Evolutionary conservation across 2,329 filamentous ascomycete genomes (phyloP).

Genomic region (Sporothrix phasma): DNA sequence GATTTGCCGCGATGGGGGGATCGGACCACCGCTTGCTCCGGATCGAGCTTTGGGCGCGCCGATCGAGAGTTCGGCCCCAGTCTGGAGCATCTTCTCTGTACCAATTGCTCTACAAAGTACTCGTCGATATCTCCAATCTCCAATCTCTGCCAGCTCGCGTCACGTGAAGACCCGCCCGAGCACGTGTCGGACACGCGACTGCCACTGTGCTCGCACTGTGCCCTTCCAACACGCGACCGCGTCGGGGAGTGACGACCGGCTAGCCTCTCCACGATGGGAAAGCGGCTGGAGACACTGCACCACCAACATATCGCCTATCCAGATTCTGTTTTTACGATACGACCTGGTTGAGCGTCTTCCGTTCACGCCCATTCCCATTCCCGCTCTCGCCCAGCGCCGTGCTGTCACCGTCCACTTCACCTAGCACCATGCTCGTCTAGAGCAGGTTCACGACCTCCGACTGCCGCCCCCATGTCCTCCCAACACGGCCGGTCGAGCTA

Average conservation of each 20-base stretch:
- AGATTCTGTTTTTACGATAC: not conserved
- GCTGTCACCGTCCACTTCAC: not conserved
- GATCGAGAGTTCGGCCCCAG: not conserved
- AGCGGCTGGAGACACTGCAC: not conserved
- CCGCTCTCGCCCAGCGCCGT: not conserved
- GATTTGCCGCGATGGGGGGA: not conserved
- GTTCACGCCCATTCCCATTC: not conserved
- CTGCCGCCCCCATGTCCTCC: slow-evolving; percentile 12
- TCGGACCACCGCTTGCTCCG: not conserved
- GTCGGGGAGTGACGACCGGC: slow-evolving; percentile 5
- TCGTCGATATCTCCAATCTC: no score
- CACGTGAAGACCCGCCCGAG: slow-evolving; percentile 5
- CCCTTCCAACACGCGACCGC: slow-evolving; percentile 11
- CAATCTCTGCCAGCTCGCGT: not conserved
- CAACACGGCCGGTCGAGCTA: slow-evolving; percentile 20
- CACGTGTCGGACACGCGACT: not conserved
- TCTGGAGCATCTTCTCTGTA: no score
- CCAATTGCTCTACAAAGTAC: no score
- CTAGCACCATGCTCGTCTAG: slow-evolving; percentile 6
- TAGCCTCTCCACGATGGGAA: slow-evolving; percentile 1
- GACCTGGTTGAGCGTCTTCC: not conserved
- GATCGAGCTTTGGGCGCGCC: slow-evolving; percentile 9
- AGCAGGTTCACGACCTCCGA: not conserved
- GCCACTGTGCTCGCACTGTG: slow-evolving; percentile 12
- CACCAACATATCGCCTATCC: not conserved